phyloP scores from a whole-genome alignment of 2,329 filamentous ascomycete species.

The Aureobasidium melanogenum region DNA sequence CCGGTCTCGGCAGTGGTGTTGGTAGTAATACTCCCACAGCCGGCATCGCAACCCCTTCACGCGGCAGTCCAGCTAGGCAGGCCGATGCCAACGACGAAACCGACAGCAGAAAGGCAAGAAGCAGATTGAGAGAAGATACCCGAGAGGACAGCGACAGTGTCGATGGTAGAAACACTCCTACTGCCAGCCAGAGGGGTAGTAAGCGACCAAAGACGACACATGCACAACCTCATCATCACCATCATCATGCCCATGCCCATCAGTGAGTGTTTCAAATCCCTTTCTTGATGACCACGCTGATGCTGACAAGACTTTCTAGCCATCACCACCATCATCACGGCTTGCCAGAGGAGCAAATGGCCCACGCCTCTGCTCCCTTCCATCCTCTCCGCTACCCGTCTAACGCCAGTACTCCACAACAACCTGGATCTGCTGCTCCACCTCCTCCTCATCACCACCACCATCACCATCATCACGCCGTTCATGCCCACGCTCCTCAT shows the following conservation, averaged over 20 bases:
- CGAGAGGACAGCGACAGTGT: conserved; percentile 28
- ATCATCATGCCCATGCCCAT: conserved; percentile 22
- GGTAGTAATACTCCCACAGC: conserved; percentile 42
- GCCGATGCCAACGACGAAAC: conserved; percentile 21
- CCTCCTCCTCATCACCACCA: conserved; percentile 32
- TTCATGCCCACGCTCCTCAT: conserved; percentile 28
- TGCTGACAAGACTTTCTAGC: conserved; percentile 1
- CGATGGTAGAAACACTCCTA: conserved; percentile 27
- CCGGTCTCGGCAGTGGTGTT: conserved; percentile 71
- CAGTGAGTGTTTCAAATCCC: neutral
- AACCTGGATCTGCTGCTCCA: conserved; percentile 26
- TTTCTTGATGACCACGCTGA: neutral
- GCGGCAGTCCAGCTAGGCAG: conserved; percentile 24
- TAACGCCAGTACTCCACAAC: conserved; percentile 21
- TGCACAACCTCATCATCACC: conserved; percentile 48
- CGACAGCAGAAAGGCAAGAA: conserved; percentile 4
- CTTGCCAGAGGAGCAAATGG: conserved; percentile 18
- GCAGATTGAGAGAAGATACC: conserved; percentile 4
- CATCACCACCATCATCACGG: conserved; percentile 27
- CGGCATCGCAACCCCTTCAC: conserved; percentile 44
- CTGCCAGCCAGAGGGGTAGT: conserved; percentile 47
- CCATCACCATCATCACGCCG: conserved; percentile 32
- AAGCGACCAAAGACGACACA: conserved; percentile 50
- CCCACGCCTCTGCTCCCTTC: conserved; percentile 19
- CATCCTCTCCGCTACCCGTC: conserved; percentile 25